phyloP scores from a whole-genome alignment of 805 yeast genomes.

The Lachancea kluyveri region DNA sequence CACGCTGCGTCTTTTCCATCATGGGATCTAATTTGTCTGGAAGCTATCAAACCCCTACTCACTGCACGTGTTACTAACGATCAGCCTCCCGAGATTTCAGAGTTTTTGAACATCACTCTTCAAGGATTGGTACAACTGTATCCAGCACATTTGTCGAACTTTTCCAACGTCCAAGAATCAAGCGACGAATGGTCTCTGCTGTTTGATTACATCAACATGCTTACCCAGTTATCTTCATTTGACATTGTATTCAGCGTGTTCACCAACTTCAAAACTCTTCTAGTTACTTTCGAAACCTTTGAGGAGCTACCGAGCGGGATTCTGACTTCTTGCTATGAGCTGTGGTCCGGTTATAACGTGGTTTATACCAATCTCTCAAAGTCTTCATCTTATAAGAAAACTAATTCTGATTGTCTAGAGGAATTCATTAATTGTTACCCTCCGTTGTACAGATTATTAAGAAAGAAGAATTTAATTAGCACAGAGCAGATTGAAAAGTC shows the following conservation, averaged over 20 bases:
- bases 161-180: conserved; percentile 19
- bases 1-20: conserved; percentile 52
- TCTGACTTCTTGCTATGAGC: conserved; percentile 38
- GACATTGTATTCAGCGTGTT: conserved; percentile 40
- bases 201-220: conserved; percentile 40
- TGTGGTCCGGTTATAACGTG: conserved; percentile 44
- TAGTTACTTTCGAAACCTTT: conserved; percentile 39
- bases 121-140: conserved; percentile 63
- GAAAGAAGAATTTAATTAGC: conserved; percentile 27
- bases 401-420: conserved; percentile 56
- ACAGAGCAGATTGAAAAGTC: conserved; percentile 40
- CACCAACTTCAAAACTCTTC: conserved; percentile 48
- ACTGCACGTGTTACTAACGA: conserved; percentile 19
- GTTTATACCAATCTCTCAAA: conserved; percentile 37
- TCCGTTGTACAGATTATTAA: conserved; percentile 36
- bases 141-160: conserved; percentile 41
- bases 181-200: conserved; percentile 51
- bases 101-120: conserved; percentile 54
- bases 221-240: conserved; percentile 40
- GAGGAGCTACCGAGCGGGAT: conserved; percentile 21
- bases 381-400: conserved; percentile 21
- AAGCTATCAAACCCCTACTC: conserved; percentile 55
- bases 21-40: conserved; percentile 63
- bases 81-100: conserved; percentile 44
- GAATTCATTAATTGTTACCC: conserved; percentile 50